Evolutionary conservation across 768 basidiomycete species (phyloP).

Genomic region (Boletus rubropictus): DNA sequence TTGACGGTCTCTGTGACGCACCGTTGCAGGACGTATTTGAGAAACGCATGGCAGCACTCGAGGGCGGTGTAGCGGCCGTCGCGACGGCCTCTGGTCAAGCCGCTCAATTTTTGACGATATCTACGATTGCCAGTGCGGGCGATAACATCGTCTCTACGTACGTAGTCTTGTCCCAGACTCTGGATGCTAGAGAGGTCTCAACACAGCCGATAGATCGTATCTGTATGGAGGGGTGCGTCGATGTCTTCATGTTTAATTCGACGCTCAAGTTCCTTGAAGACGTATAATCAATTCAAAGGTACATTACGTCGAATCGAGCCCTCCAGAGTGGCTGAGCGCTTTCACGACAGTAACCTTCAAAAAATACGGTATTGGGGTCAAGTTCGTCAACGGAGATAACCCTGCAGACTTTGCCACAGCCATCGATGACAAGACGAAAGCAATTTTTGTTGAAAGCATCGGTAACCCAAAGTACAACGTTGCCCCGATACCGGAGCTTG

Average conservation of each 20-base stretch:
- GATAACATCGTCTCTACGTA: conserved; percentile 77
- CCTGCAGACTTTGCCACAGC: conserved; percentile 57
- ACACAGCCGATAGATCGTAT: conserved; percentile 9
- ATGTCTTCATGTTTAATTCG: neutral
- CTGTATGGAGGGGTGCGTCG: conserved; percentile 17
- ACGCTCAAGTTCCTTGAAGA: neutral
- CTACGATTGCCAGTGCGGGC: conserved; percentile 53
- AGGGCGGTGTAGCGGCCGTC: conserved; percentile 72
- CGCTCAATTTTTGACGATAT: conserved; percentile 70
- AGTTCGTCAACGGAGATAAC: conserved; percentile 50
- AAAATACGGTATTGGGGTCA: conserved; percentile 11
- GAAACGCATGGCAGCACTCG: conserved; percentile 71
- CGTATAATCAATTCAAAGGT: conserved; percentile 21
- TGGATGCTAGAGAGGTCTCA: neutral
- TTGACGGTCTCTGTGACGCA: neutral
- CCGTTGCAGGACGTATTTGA: conserved; percentile 64
- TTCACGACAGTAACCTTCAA: conserved; percentile 15
- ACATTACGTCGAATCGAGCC: neutral
- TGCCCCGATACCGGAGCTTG: conserved; percentile 59
- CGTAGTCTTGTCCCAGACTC: conserved; percentile 37
- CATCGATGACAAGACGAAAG: conserved; percentile 76
- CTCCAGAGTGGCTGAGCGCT: neutral
- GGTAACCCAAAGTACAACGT: conserved; percentile 75
- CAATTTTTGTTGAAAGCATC: conserved; percentile 69
- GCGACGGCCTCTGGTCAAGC: conserved; percentile 71